Evolutionary conservation across 163 green algal species (phyloP).

Genomic region (Chlorella variabilis): DNA sequence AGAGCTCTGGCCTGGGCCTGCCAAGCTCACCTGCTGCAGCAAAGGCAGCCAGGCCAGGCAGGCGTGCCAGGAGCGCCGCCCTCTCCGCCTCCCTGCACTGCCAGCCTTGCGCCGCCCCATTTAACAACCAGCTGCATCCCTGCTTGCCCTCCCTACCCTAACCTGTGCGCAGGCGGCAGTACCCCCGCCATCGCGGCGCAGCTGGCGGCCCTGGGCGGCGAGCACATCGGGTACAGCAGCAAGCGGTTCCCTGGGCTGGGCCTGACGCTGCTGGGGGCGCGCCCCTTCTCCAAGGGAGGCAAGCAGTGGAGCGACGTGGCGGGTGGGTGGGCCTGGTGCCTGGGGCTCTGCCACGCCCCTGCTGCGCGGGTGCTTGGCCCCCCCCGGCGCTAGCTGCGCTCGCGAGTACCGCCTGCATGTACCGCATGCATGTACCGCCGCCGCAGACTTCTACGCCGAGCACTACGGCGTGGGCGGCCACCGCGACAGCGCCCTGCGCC

Average conservation of each 20-base stretch:
- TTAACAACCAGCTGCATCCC: neutral
- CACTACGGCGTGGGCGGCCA: slow-evolving; percentile 56
- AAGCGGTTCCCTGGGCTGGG: slow-evolving; percentile 35
- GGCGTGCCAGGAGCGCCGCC: too few relatives aligned
- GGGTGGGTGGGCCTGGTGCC: neutral
- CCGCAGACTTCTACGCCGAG: slow-evolving; percentile 52
- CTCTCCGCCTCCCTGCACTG: too few relatives aligned
- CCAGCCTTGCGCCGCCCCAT: too few relatives aligned
- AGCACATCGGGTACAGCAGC: slow-evolving; percentile 60
- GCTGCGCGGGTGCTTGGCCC: neutral
- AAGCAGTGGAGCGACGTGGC: slow-evolving; percentile 43
- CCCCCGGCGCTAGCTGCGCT: too few relatives aligned
- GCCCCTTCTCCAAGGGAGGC: slow-evolving; percentile 57
- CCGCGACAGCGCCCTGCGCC: slow-evolving; percentile 48
- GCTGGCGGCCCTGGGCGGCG: slow-evolving; percentile 55
- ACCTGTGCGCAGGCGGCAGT: neutral
- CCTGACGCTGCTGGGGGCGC: slow-evolving; percentile 59
- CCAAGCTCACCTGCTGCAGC: too few relatives aligned
- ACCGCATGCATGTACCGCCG: too few relatives aligned
- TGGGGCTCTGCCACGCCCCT: neutral
- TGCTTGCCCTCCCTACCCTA: neutral
- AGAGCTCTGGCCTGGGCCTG: too few relatives aligned
- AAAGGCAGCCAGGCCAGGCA: too few relatives aligned
- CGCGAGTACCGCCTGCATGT: too few relatives aligned
- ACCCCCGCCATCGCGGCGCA: slow-evolving; percentile 39